Base-by-base conservation (phyloP, 441 rosid species). In the Gossypium aridum region DNA sequence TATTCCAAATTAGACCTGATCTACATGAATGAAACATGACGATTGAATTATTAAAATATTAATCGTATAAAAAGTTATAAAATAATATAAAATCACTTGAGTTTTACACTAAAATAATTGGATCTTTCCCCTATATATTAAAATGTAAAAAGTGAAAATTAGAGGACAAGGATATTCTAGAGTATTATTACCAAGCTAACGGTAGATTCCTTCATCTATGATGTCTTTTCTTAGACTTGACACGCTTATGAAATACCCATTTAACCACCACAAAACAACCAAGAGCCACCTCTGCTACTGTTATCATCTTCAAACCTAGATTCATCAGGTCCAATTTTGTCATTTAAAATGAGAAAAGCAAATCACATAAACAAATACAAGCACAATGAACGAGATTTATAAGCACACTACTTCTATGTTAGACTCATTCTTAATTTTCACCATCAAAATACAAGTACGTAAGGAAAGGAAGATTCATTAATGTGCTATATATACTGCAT, bases 281-380 rank as follows among this genome's bases (percentile, higher is more conserved):
- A 13, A 92, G 66, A 76, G 84, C 76, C 66, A 79, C 22, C 74
- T 94, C 98, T 20, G 89, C 70, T 20, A 78, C 74, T 7, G 85
- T 79, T 69, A 88, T 49, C 64, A 85, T 79, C 96, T 89, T 89
- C 91, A 94, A 76, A 75, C 88, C 99, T 94, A 85, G 64, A 81
- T 73, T 72, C 59, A 86, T 25, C 76, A 76, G 25, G 19, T 34
- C 4, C 70, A 76, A 62, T 8, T 12, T 47, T 16, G 28, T 26
- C 45, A 51, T 53, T 69, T 26, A 51, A n/a, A 53, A 9, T 3
- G 23, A 26, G 6, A 25, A 47, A 14, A 49, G 2, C 5, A 49
- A 49, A 47, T 49, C 23, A 26, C 39, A 65, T 9, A 4, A 34
- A 34, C 51, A 63, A 63, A 39, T 9, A 39, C 10, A 17, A 6